Evolutionary conservation across 352 stramenopile genomes (phyloP).

Genomic region (Pythium rishiriense): DNA sequence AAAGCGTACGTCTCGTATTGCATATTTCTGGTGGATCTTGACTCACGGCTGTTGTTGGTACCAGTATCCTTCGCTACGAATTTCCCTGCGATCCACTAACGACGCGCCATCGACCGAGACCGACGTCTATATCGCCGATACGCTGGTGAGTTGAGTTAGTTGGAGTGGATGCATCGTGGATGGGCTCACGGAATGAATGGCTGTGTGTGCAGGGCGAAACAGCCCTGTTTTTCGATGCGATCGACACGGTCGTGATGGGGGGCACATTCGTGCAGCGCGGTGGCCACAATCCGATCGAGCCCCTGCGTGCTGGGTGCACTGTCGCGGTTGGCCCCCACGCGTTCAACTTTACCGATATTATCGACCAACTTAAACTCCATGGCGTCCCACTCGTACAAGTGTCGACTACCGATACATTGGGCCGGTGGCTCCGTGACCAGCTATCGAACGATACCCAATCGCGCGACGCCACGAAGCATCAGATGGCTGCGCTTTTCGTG

Average conservation of each 20-base stretch:
- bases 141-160: slow-evolving; percentile 53
- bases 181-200: neutral
- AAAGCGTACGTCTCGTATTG: slow-evolving; percentile 6
- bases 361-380: slow-evolving; percentile 22
- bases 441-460: neutral
- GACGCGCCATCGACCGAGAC: slow-evolving; percentile 28
- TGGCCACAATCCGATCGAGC: slow-evolving; percentile 79
- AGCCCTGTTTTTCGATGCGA: slow-evolving; percentile 44
- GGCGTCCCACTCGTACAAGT: slow-evolving; percentile 5
- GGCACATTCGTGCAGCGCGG: slow-evolving; percentile 60
- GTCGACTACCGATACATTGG: neutral
- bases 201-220: slow-evolving; percentile 50
- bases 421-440: neutral
- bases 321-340: slow-evolving; percentile 70
- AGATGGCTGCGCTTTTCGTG: slow-evolving; percentile 32
- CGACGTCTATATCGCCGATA: slow-evolving; percentile 69
- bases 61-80: slow-evolving; percentile 45
- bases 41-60: too few relatives aligned
- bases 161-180: too few relatives aligned
- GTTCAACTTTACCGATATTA: slow-evolving; percentile 67
- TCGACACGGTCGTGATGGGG: slow-evolving; percentile 63
- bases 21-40: neutral
- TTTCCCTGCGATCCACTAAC: slow-evolving; percentile 41
- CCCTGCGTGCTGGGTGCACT: slow-evolving; percentile 58
- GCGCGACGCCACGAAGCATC: slow-evolving; percentile 2